phyloP scores from a whole-genome alignment of 202 grass and related monocot genomes.

The Bolboschoenoplectus hybrid region DNA sequence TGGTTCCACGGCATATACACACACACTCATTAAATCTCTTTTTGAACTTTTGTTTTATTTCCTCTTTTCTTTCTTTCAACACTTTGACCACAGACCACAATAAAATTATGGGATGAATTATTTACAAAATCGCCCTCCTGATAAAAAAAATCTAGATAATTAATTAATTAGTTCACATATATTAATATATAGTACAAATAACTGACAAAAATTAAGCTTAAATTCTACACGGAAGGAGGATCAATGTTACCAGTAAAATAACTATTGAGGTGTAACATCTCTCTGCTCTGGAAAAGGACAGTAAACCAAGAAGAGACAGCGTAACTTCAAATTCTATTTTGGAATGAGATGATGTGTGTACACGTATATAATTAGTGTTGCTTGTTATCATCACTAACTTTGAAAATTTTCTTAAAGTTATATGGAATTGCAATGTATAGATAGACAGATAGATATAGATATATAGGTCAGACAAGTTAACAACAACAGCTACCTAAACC shows the following conservation, averaged over 20 bases:
- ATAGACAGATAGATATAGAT: no score
- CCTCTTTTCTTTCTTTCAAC: constrained; percentile 4
- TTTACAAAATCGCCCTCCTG: background rate
- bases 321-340: constrained; percentile 33
- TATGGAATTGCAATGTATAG: constrained; percentile 32
- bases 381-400: constrained; percentile 38
- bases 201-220: constrained; percentile 30
- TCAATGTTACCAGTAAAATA: background rate
- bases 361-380: constrained; percentile 25
- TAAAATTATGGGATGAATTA: background rate
- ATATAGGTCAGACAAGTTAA: constrained; percentile 35
- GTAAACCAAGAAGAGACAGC: constrained; percentile 37
- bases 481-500: constrained; percentile 36
- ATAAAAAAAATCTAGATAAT: constrained; percentile 17
- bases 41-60: constrained; percentile 13
- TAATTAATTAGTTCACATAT: background rate
- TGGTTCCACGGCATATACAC: background rate
- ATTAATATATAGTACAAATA: background rate
- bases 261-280: constrained; percentile 30
- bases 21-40: background rate
- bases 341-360: constrained; percentile 27
- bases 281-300: constrained; percentile 32
- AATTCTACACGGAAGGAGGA: background rate
- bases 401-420: constrained; percentile 22
- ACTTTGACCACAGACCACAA: constrained; percentile 30